Evolutionary conservation across 2,329 filamentous ascomycete genomes (phyloP).

Genomic region (Fusarium chlamydosporum): DNA sequence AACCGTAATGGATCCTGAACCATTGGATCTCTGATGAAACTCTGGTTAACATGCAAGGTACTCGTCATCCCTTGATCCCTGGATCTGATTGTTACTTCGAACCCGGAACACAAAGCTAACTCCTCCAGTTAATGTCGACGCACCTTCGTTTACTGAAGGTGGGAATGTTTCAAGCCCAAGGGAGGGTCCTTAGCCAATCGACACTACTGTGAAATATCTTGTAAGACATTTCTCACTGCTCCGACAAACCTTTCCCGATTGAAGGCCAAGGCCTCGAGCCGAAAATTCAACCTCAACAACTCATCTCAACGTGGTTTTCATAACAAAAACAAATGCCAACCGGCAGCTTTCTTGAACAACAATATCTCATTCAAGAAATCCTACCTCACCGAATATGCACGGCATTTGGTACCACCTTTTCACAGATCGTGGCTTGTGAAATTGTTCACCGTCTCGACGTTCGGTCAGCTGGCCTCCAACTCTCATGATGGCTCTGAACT

Average conservation of each 20-base stretch:
- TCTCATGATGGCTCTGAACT: constrained; percentile 45
- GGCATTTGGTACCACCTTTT: constrained; percentile 43
- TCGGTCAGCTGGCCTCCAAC: constrained; percentile 43
- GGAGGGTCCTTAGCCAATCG: not conserved
- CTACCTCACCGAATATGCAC: constrained; percentile 33
- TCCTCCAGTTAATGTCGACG: not conserved
- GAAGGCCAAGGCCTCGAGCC: constrained; percentile 3
- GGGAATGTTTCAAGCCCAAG: not conserved
- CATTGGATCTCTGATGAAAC: constrained; percentile 1
- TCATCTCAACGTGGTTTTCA: constrained; percentile 7
- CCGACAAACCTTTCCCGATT: not conserved
- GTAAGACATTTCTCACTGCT: not conserved
- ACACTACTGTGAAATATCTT: not conserved
- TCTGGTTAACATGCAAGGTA: constrained; percentile 26
- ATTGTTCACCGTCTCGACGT: constrained; percentile 46
- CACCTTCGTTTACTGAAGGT: not conserved
- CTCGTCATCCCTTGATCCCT: constrained; percentile 4
- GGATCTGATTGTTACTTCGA: constrained; percentile 3
- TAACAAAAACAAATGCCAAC: constrained; percentile 2
- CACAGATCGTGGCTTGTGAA: constrained; percentile 43
- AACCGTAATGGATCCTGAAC: not conserved
- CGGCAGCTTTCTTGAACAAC: constrained; percentile 20
- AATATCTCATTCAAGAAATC: constrained; percentile 7
- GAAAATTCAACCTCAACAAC: constrained; percentile 18
- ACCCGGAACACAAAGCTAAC: constrained; percentile 6